phyloP scores from a whole-genome alignment of 192 early-diverging fungal genomes.

The Rhizophlyctis rosea region DNA sequence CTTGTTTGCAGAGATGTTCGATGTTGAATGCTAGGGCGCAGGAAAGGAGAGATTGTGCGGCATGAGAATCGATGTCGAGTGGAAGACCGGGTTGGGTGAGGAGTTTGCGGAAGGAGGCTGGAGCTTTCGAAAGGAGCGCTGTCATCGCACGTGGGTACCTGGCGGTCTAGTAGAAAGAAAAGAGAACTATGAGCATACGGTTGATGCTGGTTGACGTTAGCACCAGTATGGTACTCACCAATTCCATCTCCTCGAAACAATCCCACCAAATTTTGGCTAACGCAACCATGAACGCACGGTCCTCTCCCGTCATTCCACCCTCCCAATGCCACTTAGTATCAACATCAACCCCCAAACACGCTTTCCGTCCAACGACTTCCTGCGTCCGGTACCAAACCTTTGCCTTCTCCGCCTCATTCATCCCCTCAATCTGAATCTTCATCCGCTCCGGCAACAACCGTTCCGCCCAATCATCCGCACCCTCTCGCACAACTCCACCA shows the following conservation, averaged over 20 bases:
- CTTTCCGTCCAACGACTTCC: conserved; percentile 12
- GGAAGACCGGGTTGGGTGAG: background rate
- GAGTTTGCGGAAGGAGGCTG: background rate
- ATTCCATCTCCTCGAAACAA: background rate
- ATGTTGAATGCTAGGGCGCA: conserved; percentile 3
- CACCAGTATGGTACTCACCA: conserved; percentile 21
- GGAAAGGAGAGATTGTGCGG: conserved; percentile 7
- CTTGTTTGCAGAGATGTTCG: conserved; percentile 1
- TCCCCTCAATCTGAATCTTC: background rate
- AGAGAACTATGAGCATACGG: too few species aligned
- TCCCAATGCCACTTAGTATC: conserved; percentile 15
- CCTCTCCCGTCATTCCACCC: conserved; percentile 1
- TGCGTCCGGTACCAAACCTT: conserved; percentile 4
- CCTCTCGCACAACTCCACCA: background rate
- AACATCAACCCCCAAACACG: conserved; percentile 18
- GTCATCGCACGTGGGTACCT: conserved; percentile 3
- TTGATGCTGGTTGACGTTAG: too few species aligned
- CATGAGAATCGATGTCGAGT: conserved; percentile 1
- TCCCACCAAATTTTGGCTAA: conserved; percentile 21
- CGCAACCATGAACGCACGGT: conserved; percentile 13
- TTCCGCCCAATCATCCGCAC: too few species aligned
- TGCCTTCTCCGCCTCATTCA: background rate
- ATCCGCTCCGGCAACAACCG: conserved; percentile 7
- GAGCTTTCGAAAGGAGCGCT: conserved; percentile 1
- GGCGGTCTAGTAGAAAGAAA: background rate